Base-by-base conservation (phyloP, 2,329 filamentous ascomycete genomes). In the Arthrobotrys pseudoclavata region DNA sequence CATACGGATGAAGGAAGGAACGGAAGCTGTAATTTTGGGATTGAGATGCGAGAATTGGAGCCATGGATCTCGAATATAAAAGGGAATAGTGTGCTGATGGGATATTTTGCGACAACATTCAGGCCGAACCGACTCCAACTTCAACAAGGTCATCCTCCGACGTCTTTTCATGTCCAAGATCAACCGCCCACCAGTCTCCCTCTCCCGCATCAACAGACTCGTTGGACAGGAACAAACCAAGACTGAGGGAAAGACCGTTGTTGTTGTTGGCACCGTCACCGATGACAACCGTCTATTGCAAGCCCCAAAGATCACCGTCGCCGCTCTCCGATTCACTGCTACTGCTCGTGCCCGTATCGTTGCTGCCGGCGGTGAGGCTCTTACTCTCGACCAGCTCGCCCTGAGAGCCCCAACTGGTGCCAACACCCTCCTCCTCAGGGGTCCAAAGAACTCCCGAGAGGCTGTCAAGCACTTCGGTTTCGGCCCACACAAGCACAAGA, bases 401-500 rank as follows among this genome's bases (percentile, higher is more conserved):
- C 91, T 97, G 84, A 92, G 95, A 85, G 91, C 94, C 83, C 96
- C 96, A 82, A 99, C 95, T 82, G 96, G 96, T 84, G 91, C 91
- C 88, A 97, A 98, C 91, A 98, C 96, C 81, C 89, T 99, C 83
- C 91, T 98, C 84, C 91, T 99, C 85, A 93, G 96, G 86, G 96
- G 96, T 81, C 94, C 96, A 86, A 99, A 97, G 93, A 98, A 98
- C 88, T 86, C 93, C 83, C 91, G 96, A 85, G 96, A 99, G 91
- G 93, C 96, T 80, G 88, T 98, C 86, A 98, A 97, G 92, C 96
- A 99, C 89, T 99, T 99, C 85, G 96, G 96, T 85, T 92, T 99
- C 83, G 96, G 96, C 82, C 96, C 96, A 82, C 96, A 99, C 91
- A 94, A 91, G 86, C 88, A 97, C 91, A 99, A 98, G 92, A 82